phyloP scores from a whole-genome alignment of 768 basidiomycete genomes.

The Neoboletus magnificus region DNA sequence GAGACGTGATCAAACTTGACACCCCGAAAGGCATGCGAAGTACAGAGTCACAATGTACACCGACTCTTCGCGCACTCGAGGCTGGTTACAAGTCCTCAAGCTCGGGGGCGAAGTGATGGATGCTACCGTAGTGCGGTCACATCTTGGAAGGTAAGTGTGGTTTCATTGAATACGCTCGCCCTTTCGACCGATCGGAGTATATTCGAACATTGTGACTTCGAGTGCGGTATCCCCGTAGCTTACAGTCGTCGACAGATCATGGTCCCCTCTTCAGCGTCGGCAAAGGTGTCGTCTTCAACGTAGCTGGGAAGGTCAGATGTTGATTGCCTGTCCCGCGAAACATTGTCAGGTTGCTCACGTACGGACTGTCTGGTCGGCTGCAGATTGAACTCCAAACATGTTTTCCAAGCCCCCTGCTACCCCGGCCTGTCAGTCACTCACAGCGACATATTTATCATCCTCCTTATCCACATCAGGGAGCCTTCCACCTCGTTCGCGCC shows the following conservation, averaged over 20 bases:
- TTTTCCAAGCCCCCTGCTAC: constrained; percentile 69
- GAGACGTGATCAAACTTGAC: no score
- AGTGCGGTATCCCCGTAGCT: neutral
- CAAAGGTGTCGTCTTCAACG: constrained; percentile 81
- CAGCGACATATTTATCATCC: constrained; percentile 60
- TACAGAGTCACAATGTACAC: constrained; percentile 58
- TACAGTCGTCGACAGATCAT: constrained; percentile 42
- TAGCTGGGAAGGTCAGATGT: constrained; percentile 61
- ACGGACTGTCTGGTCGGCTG: neutral
- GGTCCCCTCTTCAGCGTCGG: constrained; percentile 75
- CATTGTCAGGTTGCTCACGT: neutral
- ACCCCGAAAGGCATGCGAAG: constrained; percentile 52
- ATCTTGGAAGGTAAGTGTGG: constrained; percentile 58
- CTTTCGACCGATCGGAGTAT: neutral
- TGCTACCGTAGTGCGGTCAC: constrained; percentile 77
- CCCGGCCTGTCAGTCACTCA: constrained; percentile 55
- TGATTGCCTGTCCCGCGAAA: neutral
- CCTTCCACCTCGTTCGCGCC: constrained; percentile 65
- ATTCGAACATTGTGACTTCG: neutral
- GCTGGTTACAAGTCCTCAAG: constrained; percentile 64
- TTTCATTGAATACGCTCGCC: neutral
- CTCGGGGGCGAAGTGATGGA: constrained; percentile 79
- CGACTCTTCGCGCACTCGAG: constrained; percentile 48
- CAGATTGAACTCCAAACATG: constrained; percentile 83
- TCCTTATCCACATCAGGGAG: constrained; percentile 67